Percentiles rank a stretch among this genome's conserved stretches.
Evolutionary conservation across 2,329 filamentous ascomycete genomes (phyloP).

Genomic region (Metarhizium anisopliae): DNA sequence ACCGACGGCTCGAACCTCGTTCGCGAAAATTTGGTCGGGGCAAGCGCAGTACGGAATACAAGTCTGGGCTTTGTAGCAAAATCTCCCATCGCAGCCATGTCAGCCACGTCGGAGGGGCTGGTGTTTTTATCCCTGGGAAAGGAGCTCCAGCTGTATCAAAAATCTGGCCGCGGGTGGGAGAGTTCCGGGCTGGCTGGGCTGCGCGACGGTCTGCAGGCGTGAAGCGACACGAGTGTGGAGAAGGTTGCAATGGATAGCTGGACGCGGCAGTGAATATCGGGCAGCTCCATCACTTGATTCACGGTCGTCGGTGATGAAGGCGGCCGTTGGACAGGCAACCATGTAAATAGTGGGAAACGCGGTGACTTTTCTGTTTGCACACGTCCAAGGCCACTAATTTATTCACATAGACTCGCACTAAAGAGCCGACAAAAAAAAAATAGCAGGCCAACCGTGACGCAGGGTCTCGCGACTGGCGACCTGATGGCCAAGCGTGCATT

Average conservation of each 20-base stretch:
- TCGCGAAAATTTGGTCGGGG: slow-evolving; percentile 9
- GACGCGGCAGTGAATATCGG: not conserved
- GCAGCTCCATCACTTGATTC: not conserved
- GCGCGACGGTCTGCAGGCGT: not conserved
- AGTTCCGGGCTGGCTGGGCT: slow-evolving; percentile 1
- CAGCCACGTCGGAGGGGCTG: slow-evolving; percentile 9
- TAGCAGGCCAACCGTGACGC: not conserved
- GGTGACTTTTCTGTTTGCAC: not conserved
- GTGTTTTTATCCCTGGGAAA: slow-evolving; percentile 11
- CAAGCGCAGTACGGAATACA: slow-evolving; percentile 1
- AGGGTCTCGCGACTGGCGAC: not conserved
- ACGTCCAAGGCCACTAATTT: not conserved
- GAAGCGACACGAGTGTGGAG: not conserved
- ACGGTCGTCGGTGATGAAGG: not conserved
- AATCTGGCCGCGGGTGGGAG: slow-evolving; percentile 6
- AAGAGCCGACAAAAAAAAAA: not conserved
- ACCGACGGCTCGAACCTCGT: slow-evolving; percentile 6
- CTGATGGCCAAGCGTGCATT: not conserved
- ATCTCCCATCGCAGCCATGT: slow-evolving; percentile 6
- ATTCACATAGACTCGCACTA: not conserved
- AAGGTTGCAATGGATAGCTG: not conserved
- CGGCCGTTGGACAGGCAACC: not conserved
- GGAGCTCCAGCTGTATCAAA: slow-evolving; percentile 10
- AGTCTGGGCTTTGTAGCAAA: slow-evolving; percentile 6
- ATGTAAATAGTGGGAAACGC: not conserved